Conservation (phyloP, 2,329 filamentous ascomycete species). For the Stemphylium vesicarium region DNA sequence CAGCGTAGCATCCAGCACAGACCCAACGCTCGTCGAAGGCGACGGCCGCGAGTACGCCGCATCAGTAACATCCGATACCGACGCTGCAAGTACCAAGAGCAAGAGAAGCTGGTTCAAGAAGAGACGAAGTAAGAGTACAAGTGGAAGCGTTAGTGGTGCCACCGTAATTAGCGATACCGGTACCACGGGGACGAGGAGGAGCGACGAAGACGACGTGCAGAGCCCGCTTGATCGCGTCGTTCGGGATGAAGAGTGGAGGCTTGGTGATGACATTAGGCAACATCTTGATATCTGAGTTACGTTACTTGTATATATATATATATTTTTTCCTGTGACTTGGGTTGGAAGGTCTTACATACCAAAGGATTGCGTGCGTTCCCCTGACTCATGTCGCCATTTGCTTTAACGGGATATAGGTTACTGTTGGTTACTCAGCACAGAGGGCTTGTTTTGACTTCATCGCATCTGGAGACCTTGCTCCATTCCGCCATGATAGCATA, state of each 20-base stretch:
- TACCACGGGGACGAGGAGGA: conserved; percentile 39
- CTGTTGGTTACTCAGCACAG: background rate
- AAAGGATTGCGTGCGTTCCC: background rate
- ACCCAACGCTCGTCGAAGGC: conserved; percentile 32
- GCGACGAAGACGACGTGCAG: conserved; percentile 58
- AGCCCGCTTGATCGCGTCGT: conserved; percentile 57
- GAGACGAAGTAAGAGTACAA: conserved; percentile 32
- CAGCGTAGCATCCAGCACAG: conserved; percentile 32
- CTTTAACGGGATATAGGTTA: background rate
- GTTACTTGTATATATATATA: background rate
- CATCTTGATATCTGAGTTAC: background rate
- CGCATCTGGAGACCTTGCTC: background rate
- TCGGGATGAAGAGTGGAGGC: conserved; percentile 64
- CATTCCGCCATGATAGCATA: too few relatives aligned
- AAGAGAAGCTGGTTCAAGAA: conserved; percentile 49
- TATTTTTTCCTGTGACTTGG: background rate
- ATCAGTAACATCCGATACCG: conserved; percentile 35
- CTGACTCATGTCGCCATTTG: background rate
- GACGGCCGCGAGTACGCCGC: conserved; percentile 32
- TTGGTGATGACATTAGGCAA: conserved; percentile 4
- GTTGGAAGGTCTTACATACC: background rate
- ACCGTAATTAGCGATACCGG: conserved; percentile 39
- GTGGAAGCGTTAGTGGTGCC: conserved; percentile 39
- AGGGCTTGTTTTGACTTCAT: background rate
- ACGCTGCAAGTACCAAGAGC: conserved; percentile 41